These are phyloP conservation scores for Penicillium sp. DNA, from an alignment of 2,329 filamentous ascomycete genomes.

Conservation along the genomic window DNA sequence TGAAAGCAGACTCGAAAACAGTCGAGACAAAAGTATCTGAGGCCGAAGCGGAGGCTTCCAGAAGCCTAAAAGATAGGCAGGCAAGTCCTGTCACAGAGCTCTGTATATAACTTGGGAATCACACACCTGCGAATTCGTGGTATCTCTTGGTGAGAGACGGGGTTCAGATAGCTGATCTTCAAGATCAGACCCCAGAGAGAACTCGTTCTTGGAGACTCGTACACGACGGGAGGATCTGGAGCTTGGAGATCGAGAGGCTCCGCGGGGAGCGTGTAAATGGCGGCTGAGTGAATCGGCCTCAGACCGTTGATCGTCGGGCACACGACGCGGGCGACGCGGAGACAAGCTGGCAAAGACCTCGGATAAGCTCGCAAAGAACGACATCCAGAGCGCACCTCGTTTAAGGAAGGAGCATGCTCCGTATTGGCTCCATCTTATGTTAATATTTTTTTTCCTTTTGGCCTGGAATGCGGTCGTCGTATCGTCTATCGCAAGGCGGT, in stretches of 20 bases:
- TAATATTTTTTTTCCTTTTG: neutral
- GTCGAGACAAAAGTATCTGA: neutral
- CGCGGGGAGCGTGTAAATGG: slow-evolving; percentile 1
- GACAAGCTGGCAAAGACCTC: slow-evolving; percentile 17
- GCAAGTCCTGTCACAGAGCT: neutral
- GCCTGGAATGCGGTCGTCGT: neutral
- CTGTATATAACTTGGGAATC: neutral
- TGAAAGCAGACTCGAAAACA: neutral
- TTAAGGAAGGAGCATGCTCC: slow-evolving; percentile 7
- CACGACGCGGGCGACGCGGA: slow-evolving; percentile 16
- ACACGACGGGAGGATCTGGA: neutral
- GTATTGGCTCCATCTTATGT: slow-evolving; percentile 9
- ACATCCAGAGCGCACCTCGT: slow-evolving; percentile 11
- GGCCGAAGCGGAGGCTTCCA: neutral
- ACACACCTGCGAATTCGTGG: slow-evolving; percentile 10
- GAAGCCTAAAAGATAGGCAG: neutral
- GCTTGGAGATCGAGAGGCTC: slow-evolving; percentile 3
- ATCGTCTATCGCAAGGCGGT: slow-evolving; percentile 16
- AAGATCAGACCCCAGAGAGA: neutral
- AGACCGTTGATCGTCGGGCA: slow-evolving; percentile 13
- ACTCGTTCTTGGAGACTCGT: neutral
- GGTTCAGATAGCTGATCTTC: neutral
- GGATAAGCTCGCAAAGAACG: slow-evolving; percentile 15
- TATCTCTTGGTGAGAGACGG: neutral
- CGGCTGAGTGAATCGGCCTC: neutral